A percentile compares a stretch with the other conserved stretches of the same genome.
Conservation (phyloP, 257 asterid species). For the Lantana camara region DNA sequence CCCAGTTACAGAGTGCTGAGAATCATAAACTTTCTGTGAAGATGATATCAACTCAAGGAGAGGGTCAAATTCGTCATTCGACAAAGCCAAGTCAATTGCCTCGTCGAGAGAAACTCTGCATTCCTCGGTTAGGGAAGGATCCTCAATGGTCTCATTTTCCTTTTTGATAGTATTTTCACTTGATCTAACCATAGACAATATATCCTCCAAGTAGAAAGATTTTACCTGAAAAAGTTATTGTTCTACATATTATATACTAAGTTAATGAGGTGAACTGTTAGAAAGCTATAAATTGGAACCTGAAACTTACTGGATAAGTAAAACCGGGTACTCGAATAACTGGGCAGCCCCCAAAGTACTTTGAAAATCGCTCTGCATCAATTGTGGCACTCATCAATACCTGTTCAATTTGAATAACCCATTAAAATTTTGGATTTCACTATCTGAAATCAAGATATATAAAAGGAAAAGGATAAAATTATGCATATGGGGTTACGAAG, state of each 20-base stretch:
- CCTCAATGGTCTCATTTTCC: slow-evolving; percentile 34
- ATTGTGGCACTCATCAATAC: slow-evolving; percentile 96
- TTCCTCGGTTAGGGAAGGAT: slow-evolving; percentile 56
- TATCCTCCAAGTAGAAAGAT: slow-evolving; percentile 80
- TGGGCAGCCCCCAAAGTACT: slow-evolving; percentile 90
- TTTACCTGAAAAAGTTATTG: slow-evolving; percentile 55
- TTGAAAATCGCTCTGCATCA: slow-evolving; percentile 87
- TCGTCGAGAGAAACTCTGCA: slow-evolving; percentile 70
- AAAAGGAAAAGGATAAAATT: neutral
- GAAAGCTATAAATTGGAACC: slow-evolving; percentile 1
- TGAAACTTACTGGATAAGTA: slow-evolving; percentile 74
- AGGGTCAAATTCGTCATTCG: slow-evolving; percentile 66
- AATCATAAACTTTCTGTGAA: slow-evolving; percentile 50
- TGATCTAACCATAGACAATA: slow-evolving; percentile 62
- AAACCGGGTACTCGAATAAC: slow-evolving; percentile 90
- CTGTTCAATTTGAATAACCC: slow-evolving; percentile 45
- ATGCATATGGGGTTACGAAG: slow-evolving; percentile 15
- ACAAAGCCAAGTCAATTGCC: slow-evolving; percentile 71
- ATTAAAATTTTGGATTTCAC: slow-evolving; percentile 16
- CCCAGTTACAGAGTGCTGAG: slow-evolving; percentile 79
- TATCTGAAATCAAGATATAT: slow-evolving; percentile 1
- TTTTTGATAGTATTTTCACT: slow-evolving; percentile 31
- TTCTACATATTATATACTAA: slow-evolving; percentile 20
- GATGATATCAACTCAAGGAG: slow-evolving; percentile 75
- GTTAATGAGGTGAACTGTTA: slow-evolving; percentile 19